Evolutionary conservation across 73 alveolate species (phyloP).

Genomic region (Paramecium tetraurelia): DNA sequence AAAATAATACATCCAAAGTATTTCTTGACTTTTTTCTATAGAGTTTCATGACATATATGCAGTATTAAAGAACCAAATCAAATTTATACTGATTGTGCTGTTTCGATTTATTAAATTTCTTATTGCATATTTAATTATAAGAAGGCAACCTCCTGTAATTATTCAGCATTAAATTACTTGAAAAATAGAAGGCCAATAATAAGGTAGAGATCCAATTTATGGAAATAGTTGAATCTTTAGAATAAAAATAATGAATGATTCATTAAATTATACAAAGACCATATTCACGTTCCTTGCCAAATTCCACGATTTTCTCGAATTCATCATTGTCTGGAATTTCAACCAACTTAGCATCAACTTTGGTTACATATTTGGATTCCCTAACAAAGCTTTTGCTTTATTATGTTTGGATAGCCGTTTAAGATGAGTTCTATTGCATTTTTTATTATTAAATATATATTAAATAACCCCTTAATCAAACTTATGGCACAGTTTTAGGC

Average conservation of each 20-base stretch:
- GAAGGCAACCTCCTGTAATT: slow-evolving; percentile 47
- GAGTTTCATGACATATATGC: not conserved
- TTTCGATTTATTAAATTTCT: slow-evolving; percentile 85
- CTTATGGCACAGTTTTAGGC: slow-evolving; percentile 36
- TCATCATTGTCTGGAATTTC: slow-evolving; percentile 29
- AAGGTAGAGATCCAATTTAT: slow-evolving; percentile 74
- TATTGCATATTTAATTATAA: slow-evolving; percentile 77
- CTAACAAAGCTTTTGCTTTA: not conserved
- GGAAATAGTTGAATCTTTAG: not conserved
- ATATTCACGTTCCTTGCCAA: slow-evolving; percentile 25
- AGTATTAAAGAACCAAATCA: not conserved
- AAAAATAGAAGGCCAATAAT: slow-evolving; percentile 70
- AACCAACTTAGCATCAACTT: not conserved
- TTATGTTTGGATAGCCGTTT: slow-evolving; percentile 15
- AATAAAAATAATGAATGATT: not conserved
- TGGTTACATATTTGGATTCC: not conserved
- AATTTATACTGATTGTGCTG: slow-evolving; percentile 80
- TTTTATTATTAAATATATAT: not conserved
- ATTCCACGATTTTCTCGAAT: not conserved
- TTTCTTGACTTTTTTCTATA: not conserved
- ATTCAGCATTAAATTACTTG: slow-evolving; percentile 63
- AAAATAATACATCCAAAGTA: not conserved
- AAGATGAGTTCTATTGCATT: slow-evolving; percentile 8
- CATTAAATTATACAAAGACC: slow-evolving; percentile 18
- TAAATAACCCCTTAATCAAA: not conserved